Evolutionary conservation across 495 filamentous ascomycete genomes (phyloP).

Genomic region (Penicillium arizonense): DNA sequence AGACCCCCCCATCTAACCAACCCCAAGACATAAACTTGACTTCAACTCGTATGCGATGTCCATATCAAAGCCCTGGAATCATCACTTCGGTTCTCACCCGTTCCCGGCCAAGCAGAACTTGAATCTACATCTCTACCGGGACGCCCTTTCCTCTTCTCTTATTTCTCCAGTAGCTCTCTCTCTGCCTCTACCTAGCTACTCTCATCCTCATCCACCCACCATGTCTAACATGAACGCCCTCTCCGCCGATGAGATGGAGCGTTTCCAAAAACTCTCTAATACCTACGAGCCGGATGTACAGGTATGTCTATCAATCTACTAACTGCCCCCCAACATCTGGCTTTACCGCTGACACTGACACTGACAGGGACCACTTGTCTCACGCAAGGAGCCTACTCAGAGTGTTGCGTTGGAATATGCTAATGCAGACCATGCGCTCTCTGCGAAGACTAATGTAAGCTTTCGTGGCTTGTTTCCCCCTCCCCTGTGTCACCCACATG

Average conservation of each 20-base stretch:
- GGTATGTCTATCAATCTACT: slow-evolving; percentile 36
- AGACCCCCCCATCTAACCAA: background rate
- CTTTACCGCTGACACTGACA: slow-evolving; percentile 7
- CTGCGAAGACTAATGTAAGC: slow-evolving; percentile 82
- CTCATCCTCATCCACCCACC: slow-evolving; percentile 10
- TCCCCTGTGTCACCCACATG: background rate
- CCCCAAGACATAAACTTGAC: slow-evolving; percentile 1
- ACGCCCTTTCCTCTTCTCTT: slow-evolving; percentile 19
- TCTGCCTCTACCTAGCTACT: slow-evolving; percentile 21
- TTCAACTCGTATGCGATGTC: slow-evolving; percentile 39
- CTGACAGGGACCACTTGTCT: slow-evolving; percentile 76
- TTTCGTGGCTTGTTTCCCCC: background rate
- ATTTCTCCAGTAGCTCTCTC: slow-evolving; percentile 25
- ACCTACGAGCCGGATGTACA: slow-evolving; percentile 66
- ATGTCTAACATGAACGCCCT: slow-evolving; percentile 43
- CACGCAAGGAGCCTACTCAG: slow-evolving; percentile 72
- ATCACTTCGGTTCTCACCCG: slow-evolving; percentile 35
- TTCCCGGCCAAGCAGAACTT: slow-evolving; percentile 33
- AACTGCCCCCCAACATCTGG: background rate
- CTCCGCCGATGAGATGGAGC: slow-evolving; percentile 51
- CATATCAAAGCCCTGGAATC: slow-evolving; percentile 41
- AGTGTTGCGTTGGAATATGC: slow-evolving; percentile 85
- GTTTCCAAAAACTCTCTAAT: slow-evolving; percentile 53
- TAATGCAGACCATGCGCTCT: slow-evolving; percentile 81
- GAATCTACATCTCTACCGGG: slow-evolving; percentile 16